phyloP scores from a whole-genome alignment of 2,329 filamentous ascomycete genomes.

The Fusarium vanettenii region DNA sequence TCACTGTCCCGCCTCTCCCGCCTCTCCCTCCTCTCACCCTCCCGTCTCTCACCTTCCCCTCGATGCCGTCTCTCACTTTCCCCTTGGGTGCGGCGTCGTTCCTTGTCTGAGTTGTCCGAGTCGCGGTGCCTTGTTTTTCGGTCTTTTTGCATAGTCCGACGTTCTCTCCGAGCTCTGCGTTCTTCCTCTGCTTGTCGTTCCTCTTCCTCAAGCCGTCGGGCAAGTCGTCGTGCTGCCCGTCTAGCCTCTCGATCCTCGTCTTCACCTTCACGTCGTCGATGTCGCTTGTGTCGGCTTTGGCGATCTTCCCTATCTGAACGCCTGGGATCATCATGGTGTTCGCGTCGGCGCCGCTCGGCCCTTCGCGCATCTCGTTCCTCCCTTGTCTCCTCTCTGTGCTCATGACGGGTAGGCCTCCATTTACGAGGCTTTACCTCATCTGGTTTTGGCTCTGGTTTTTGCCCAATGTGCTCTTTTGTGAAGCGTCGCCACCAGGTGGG shows the following conservation, averaged over 20 bases:
- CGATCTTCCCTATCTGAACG: not conserved
- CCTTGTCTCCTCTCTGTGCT: not conserved
- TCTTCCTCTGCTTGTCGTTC: conserved; percentile 4
- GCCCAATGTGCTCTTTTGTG: conserved; percentile 6
- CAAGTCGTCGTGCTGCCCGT: not conserved
- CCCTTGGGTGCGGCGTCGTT: not conserved
- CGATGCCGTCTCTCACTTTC: not conserved
- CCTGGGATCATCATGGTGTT: not conserved
- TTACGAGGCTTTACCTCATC: not conserved
- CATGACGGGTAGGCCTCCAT: not conserved
- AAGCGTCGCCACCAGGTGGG: conserved; percentile 11
- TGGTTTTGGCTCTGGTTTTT: not conserved
- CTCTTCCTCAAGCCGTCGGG: conserved; percentile 2
- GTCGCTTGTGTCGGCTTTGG: conserved; percentile 6
- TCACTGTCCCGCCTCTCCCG: not conserved
- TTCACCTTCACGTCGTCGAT: not conserved
- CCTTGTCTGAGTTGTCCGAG: not conserved
- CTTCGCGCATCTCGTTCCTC: conserved; percentile 9
- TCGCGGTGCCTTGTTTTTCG: not conserved
- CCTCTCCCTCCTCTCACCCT: not conserved
- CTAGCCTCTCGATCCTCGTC: conserved; percentile 1
- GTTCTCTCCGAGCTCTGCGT: conserved; percentile 5
- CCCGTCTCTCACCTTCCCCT: not conserved
- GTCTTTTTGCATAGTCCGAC: conserved; percentile 1
- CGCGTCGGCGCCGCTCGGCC: not conserved